Evolutionary conservation across 1,139 yeast species (phyloP).

Genomic region (Geotrichum bryndzae): DNA sequence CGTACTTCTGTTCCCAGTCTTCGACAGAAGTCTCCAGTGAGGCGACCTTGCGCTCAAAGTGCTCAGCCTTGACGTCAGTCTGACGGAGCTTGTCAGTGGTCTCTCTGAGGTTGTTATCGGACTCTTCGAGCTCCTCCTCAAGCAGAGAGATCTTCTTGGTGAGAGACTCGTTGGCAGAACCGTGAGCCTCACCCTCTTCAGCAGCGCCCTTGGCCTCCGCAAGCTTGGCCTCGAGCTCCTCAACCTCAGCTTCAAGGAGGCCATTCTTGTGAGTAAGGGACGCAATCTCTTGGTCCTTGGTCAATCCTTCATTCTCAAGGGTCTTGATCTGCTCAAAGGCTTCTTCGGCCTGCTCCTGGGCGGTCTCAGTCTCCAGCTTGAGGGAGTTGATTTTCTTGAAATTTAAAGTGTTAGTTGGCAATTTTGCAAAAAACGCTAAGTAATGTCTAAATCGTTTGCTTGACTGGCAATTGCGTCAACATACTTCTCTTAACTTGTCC

Average conservation of each 20-base stretch:
- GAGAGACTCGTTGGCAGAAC: slow-evolving; percentile 83
- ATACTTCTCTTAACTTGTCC: slow-evolving; percentile 49
- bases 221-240: slow-evolving; percentile 75
- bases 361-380: slow-evolving; percentile 90
- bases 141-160: slow-evolving; percentile 86
- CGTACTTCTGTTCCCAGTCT: slow-evolving; percentile 85
- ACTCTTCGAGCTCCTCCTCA: slow-evolving; percentile 90
- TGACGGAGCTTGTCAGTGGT: slow-evolving; percentile 93
- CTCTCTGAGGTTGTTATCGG: slow-evolving; percentile 86
- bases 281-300: slow-evolving; percentile 92
- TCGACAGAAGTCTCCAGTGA: slow-evolving; percentile 91
- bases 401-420: slow-evolving; percentile 11
- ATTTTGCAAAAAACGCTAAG: background rate
- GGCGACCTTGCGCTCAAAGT: slow-evolving; percentile 88
- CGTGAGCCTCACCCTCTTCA: slow-evolving; percentile 86
- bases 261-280: slow-evolving; percentile 89
- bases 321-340: slow-evolving; percentile 73
- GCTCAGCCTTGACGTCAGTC: slow-evolving; percentile 94
- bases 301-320: slow-evolving; percentile 84
- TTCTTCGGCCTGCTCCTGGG: slow-evolving; percentile 96
- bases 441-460: background rate
- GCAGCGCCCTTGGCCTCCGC: slow-evolving; percentile 81
- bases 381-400: slow-evolving; percentile 76
- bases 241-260: slow-evolving; percentile 84
- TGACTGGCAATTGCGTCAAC: slow-evolving; percentile 23